Conservation (phyloP, 2,329 filamentous ascomycete species). For the Colletotrichum sp. region DNA sequence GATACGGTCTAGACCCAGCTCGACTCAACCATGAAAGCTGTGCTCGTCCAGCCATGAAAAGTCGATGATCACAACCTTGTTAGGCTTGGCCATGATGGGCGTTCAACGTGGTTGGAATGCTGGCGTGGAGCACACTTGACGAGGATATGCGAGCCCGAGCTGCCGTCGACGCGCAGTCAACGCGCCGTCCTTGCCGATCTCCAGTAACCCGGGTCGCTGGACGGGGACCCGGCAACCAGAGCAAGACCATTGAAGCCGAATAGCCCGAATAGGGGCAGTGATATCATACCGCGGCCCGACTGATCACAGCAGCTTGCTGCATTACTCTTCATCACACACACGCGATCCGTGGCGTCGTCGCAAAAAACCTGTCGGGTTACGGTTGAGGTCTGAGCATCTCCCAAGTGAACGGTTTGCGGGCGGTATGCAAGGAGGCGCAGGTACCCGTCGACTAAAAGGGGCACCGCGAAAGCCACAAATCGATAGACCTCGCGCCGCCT, state of each 20-base stretch:
- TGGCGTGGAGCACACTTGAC: background rate
- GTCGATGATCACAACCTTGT: background rate
- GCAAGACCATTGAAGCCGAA: background rate
- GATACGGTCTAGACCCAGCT: background rate
- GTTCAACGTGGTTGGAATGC: background rate
- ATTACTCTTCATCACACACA: background rate
- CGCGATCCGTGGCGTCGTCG: conserved; percentile 11
- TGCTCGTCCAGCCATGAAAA: background rate
- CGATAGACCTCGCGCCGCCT: conserved; percentile 1
- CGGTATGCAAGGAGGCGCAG: conserved; percentile 10
- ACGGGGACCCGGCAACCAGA: background rate
- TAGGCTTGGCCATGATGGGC: background rate
- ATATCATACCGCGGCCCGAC: background rate
- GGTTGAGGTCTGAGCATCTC: background rate
- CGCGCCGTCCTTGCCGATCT: background rate
- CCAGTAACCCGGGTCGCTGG: background rate
- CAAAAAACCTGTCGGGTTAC: background rate
- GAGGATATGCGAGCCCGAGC: background rate
- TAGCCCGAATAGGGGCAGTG: background rate
- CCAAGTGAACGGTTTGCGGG: background rate
- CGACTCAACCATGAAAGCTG: background rate
- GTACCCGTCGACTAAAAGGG: conserved; percentile 10
- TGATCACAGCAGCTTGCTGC: background rate
- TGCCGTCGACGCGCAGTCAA: background rate
- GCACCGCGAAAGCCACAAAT: conserved; percentile 6